A percentile compares a stretch with the other conserved stretches of the same genome.
Evolutionary conservation across 2,329 filamentous ascomycete genomes (phyloP).

Genomic region (Alternaria incomplexa): DNA sequence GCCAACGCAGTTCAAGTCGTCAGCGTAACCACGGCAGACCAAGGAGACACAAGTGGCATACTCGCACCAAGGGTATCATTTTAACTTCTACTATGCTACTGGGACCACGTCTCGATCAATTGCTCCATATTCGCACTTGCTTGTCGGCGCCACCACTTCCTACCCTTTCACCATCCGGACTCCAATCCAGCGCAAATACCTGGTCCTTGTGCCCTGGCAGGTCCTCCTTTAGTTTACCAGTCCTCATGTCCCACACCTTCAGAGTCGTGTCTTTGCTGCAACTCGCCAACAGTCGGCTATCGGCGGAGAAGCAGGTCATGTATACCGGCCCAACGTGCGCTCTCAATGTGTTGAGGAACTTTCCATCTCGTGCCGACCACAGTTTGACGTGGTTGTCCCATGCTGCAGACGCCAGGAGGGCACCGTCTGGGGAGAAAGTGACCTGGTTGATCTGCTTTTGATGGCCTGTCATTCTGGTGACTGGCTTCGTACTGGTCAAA

Average conservation of each 20-base stretch:
- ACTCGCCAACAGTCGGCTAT: conserved; percentile 86
- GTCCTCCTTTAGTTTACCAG: conserved; percentile 80
- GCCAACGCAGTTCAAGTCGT: neutral
- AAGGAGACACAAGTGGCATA: neutral
- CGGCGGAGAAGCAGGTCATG: conserved; percentile 89
- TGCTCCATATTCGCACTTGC: conserved; percentile 68
- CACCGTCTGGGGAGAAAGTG: conserved; percentile 88
- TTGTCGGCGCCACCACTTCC: conserved; percentile 95
- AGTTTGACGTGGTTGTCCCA: conserved; percentile 97
- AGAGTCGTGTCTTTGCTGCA: conserved; percentile 90
- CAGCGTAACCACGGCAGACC: neutral
- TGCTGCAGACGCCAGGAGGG: conserved; percentile 82
- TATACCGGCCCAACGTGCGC: conserved; percentile 93
- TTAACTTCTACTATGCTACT: conserved; percentile 2
- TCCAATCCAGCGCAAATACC: conserved; percentile 95
- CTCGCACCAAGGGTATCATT: conserved; percentile 16
- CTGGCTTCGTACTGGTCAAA: conserved; percentile 74
- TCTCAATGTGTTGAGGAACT: conserved; percentile 83
- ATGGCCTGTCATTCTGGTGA: conserved; percentile 89
- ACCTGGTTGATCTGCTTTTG: conserved; percentile 98
- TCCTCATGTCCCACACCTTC: conserved; percentile 92
- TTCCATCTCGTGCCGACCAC: conserved; percentile 78
- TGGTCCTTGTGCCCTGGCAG: conserved; percentile 90
- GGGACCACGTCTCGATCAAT: conserved; percentile 47
- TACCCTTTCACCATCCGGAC: conserved; percentile 84